Base-by-base conservation (phyloP, 1,139 yeast species). In the Hansenula anomala region DNA sequence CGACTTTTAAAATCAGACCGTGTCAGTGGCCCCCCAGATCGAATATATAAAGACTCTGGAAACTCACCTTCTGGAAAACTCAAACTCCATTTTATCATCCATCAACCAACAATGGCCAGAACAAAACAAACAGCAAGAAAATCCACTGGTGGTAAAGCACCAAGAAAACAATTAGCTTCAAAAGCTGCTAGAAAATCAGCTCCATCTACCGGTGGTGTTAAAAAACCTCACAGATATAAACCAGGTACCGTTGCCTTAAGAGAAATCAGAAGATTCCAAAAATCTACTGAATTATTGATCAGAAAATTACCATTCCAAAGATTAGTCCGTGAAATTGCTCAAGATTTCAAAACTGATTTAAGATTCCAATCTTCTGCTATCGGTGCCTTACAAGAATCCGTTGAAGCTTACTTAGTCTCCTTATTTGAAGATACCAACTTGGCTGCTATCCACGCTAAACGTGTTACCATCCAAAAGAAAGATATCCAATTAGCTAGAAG, bases 161-260 rank as follows among this genome's bases (percentile, higher is more conserved):
- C 97, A 79, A 87, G 97, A 84, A 90, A 90, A 78, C 96, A 89
- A 75, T 80, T 90, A 65, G 97, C 97, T 62, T 89, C 97, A 57
- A 90, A 90, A 85, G 97, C 96, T 61, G 97, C 97, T 59, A 85
- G 97, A 81, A 90, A 90, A 75, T 89, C 97, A 43, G 97, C 97
- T 46, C 92, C 95, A 75, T 77, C 96, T 52, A 81, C 96, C 54
- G 97, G 97, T 69, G 97, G 97, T 82, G 97, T 90, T 68, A 90
- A 90, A 90, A 90, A 90, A 80, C 97, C 97, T 58, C 97, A 90
- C 88, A 88, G 97, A 85, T 90, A 89, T 78, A 90, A 89, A 92
- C 97, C 97, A 70, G 97, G 97, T 89, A 90, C 97, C 65, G 97
- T 90, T 64, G 97, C 97, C 61, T 85, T 90, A 67, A 90, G 97